Conservation (phyloP, 495 filamentous ascomycete species). For the Sporormia fimetaria region DNA sequence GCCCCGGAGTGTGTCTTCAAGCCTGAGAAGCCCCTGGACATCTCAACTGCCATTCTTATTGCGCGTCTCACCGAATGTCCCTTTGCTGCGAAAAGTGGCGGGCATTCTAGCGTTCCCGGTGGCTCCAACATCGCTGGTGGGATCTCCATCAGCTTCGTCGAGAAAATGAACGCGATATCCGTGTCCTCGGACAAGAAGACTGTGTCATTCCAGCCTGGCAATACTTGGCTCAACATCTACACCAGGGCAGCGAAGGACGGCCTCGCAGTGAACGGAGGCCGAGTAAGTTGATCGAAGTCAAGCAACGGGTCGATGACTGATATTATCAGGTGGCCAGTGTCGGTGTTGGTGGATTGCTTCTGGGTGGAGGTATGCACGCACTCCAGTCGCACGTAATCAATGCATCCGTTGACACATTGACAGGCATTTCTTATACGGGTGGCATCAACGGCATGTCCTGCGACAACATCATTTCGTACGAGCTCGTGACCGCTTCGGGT, state of each 20-base stretch:
- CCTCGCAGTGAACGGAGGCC: slow-evolving; percentile 44
- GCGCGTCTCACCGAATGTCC: background rate
- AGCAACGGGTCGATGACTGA: too few relatives aligned
- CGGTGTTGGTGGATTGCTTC: too few relatives aligned
- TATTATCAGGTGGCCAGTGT: too few relatives aligned
- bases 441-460: too few relatives aligned
- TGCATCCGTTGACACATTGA: too few relatives aligned
- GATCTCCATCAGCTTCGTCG: too few relatives aligned
- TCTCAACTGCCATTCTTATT: background rate
- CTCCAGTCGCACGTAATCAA: too few relatives aligned
- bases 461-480: too few relatives aligned
- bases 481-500: too few relatives aligned
- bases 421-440: too few relatives aligned
- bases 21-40: background rate
- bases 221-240: slow-evolving; percentile 46
- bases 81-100: slow-evolving; percentile 32
- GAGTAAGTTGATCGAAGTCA: too few relatives aligned
- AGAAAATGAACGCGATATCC: slow-evolving; percentile 36
- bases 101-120: slow-evolving; percentile 26
- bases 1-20: slow-evolving; percentile 1
- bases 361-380: too few relatives aligned
- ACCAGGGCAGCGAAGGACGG: slow-evolving; percentile 36
- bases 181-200: slow-evolving; percentile 30
- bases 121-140: slow-evolving; percentile 29
- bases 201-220: slow-evolving; percentile 38